Evolutionary conservation across 768 basidiomycete genomes (phyloP).

Genomic region (Suillus luteus): DNA sequence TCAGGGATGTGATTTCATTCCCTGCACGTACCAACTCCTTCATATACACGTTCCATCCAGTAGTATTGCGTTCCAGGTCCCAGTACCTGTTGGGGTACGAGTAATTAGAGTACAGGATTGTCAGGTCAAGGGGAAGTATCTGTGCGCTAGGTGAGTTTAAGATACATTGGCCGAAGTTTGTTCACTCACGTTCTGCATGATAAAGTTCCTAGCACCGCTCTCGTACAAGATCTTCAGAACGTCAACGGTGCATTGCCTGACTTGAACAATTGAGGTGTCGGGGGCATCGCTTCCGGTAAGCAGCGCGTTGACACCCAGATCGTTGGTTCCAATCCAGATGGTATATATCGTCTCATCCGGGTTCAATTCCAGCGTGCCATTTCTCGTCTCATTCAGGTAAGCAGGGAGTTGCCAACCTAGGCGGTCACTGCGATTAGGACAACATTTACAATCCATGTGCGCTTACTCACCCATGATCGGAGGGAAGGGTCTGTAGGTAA

Average conservation of each 20-base stretch:
- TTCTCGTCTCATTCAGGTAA: conserved; percentile 46
- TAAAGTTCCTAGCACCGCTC: conserved; percentile 63
- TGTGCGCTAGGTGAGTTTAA: conserved; percentile 22
- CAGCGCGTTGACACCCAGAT: conserved; percentile 56
- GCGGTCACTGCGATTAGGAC: neutral
- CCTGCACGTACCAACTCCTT: conserved; percentile 51
- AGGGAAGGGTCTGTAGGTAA: conserved; percentile 60
- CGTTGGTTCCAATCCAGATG: conserved; percentile 71
- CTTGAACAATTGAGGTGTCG: conserved; percentile 57
- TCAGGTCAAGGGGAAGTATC: conserved; percentile 59
- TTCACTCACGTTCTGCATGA: conserved; percentile 64
- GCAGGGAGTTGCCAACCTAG: conserved; percentile 42
- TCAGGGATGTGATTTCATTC: conserved; percentile 52
- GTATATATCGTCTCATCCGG: conserved; percentile 58
- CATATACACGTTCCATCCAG: conserved; percentile 60
- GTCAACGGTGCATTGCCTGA: conserved; percentile 57
- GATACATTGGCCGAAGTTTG: neutral
- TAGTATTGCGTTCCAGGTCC: conserved; percentile 51
- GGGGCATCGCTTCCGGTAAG: conserved; percentile 49
- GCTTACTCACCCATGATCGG: conserved; percentile 55
- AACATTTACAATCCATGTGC: too few species aligned
- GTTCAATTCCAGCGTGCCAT: conserved; percentile 42
- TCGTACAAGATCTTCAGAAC: conserved; percentile 60
- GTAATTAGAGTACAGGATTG: conserved; percentile 46
- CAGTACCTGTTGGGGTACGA: conserved; percentile 56